Conservation (phyloP, 2,329 filamentous ascomycete species). For the Alternaria brassicicola region DNA sequence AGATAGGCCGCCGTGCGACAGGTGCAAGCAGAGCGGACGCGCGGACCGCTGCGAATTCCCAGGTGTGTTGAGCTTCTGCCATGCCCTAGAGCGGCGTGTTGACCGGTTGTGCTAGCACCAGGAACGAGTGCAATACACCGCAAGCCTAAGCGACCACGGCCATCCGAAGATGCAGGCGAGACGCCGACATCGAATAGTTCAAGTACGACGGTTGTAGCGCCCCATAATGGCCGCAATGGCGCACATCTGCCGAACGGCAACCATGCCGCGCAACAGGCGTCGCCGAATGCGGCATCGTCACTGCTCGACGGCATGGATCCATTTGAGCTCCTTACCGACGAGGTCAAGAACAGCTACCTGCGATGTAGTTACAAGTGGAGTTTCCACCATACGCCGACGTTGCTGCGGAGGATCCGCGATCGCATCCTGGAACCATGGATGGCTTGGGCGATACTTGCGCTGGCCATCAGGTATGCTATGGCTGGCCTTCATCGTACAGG, state of each 20-base stretch:
- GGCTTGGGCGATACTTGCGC: conserved; percentile 52
- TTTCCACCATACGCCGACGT: conserved; percentile 50
- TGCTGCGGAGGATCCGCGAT: conserved; percentile 48
- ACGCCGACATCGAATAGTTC: conserved; percentile 19
- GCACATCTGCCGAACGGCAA: conserved; percentile 34
- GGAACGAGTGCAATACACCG: conserved; percentile 48
- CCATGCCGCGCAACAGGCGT: conserved; percentile 24
- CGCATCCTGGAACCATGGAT: conserved; percentile 48
- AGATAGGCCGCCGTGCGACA: conserved; percentile 48
- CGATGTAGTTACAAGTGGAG: conserved; percentile 52
- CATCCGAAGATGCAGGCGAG: conserved; percentile 29
- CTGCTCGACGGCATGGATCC: conserved; percentile 45
- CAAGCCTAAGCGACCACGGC: conserved; percentile 46
- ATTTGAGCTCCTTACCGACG: conserved; percentile 49
- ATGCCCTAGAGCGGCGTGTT: neutral
- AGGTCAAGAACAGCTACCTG: conserved; percentile 51
- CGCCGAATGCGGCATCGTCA: conserved; percentile 36
- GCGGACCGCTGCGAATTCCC: conserved; percentile 37
- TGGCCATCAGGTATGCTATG: conserved; percentile 45
- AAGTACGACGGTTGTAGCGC: conserved; percentile 12
- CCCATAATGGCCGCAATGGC: conserved; percentile 28
- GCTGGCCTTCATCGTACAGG: neutral
- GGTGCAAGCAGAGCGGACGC: conserved; percentile 44
- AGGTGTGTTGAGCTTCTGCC: neutral
- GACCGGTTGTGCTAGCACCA: conserved; percentile 34